Base-by-base conservation (phyloP, 2,329 filamentous ascomycete species). In the Sporothrix inflata region DNA sequence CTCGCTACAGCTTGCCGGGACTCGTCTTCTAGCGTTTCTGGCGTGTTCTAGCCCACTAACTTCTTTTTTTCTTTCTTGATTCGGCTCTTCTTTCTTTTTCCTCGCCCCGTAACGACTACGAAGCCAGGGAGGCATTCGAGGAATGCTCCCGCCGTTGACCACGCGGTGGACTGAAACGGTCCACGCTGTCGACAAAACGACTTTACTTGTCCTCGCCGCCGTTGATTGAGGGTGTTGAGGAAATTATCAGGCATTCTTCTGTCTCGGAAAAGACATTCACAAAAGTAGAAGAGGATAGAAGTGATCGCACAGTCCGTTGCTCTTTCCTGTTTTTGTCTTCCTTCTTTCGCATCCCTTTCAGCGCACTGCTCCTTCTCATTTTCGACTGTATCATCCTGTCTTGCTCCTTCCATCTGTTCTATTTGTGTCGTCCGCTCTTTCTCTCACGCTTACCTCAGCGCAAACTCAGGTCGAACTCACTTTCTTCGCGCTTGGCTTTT, bases 21-120 rank as follows among this genome's bases (percentile, higher is more conserved):
- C 16, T 34, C 24, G 61, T 34, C 16, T 49, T 66, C 61, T 66
- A 47, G 61, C 61, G 61, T 24, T 66, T 47, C 42, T 49, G 24
- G 42, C 40, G 16, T 21, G 42, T 34, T 49, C 40, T 30, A 11
- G 61, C 21, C 61, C 8, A 9, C 63, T 21, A 6, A 16, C 14
- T 21, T 47, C 21, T 4, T 65, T 4, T 65, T 27, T 16, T 61
- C 8, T 9, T 30, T 61, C 57, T 14, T 4, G 9, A 16, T 42
- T 16, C 21, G 6, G 30, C 21, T 9, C 3, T 65, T 27, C 60
- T 24, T 65, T 27, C 2, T 27, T 27, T 21, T 45, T 19, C n/a
- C 34, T 21, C 34, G 40, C n/a, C 57, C 11, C 11, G 53, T 16
- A 12, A 24, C 8, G 4, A 40, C 16, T 38, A 45, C 21, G 38